phyloP scores from a whole-genome alignment of 83 land plant genomes.

The Picea abies region DNA sequence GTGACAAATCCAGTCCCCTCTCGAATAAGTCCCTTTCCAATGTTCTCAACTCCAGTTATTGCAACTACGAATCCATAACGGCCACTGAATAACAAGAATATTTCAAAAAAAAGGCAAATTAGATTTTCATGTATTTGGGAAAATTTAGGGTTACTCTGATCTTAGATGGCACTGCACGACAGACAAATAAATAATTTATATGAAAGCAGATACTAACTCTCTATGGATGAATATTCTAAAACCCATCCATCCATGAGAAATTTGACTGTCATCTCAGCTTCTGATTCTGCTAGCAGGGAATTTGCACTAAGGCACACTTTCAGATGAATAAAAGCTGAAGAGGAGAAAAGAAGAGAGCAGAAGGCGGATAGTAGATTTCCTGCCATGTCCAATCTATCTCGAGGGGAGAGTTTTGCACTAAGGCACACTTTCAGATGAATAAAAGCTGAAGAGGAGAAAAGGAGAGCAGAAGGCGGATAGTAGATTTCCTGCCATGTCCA shows the following conservation, averaged over 20 bases:
- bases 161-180: neutral
- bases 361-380: neutral
- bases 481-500: neutral
- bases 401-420: too few species aligned
- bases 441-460: neutral
- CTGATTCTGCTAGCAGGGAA: too few species aligned
- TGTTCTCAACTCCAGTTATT: conserved; percentile 79
- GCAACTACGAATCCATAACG: conserved; percentile 98
- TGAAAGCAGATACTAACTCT: neutral
- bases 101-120: neutral
- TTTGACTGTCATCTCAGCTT: too few species aligned
- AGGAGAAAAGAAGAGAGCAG: neutral
- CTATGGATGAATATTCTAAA: neutral
- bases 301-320: too few species aligned
- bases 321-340: neutral
- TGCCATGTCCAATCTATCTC: too few species aligned
- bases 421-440: too few species aligned
- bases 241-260: neutral
- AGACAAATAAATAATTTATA: too few species aligned
- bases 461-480: neutral
- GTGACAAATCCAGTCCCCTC: conserved; percentile 99
- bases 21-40: conserved; percentile 95
- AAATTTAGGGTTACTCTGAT: neutral
- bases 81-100: conserved; percentile 55
- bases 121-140: neutral